Base-by-base conservation (phyloP, 225 moss, liverwort and hornwort species). In the Bryoerythrophyllum caledonicum region DNA sequence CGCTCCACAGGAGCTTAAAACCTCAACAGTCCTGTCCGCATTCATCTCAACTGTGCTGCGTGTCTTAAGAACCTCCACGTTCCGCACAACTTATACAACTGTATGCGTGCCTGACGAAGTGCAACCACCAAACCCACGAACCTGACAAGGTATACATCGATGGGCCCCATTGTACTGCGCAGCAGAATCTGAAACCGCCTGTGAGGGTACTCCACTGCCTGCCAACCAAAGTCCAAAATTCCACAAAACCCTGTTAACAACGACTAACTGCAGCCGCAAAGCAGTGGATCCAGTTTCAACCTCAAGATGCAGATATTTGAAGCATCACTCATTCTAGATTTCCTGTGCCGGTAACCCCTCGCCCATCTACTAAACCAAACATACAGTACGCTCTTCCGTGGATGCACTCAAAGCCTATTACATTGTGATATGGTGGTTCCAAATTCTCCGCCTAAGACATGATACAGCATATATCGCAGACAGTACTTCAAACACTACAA, bases 71-170 rank as follows among this genome's bases (percentile, higher is more conserved):
- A n/a, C n/a, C 62, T 41, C 21, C 17, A 12, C 60, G 11, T 17
- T 23, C 41, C 26, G 27, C 27, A 59, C 60, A 19, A 27, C 3
- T 24, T 51, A 28, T 14, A 24, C 4, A 24, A 64, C 11, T 24
- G 24, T 24, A 30, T 23, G 17, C 62, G 2, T 28, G 55, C 55
- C 17, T 5, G 20, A 26, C 24, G 30, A 21, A 59, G 26, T 62
- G 51, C 27, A 64, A 43, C 24, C 34, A 43, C 15, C 10, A n/a
- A 70, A 24, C 41, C 13, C 60, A 79, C 87, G 30, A 71, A 93
- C 93, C 93, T 93, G 63, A 93, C 91, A 21, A 93, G 89, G 76
- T 93, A 93, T 8, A 93, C 91, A 84, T 93, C 93, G 54, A 93
- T 93, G n/a, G 93, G 93, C 13, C 93, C 93, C 91, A 91, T 93